Evolutionary conservation across 2,329 filamentous ascomycete species (phyloP), one percentile per base, ranked within the genome.

Genomic region (Ophiostoma sp.): DNA sequence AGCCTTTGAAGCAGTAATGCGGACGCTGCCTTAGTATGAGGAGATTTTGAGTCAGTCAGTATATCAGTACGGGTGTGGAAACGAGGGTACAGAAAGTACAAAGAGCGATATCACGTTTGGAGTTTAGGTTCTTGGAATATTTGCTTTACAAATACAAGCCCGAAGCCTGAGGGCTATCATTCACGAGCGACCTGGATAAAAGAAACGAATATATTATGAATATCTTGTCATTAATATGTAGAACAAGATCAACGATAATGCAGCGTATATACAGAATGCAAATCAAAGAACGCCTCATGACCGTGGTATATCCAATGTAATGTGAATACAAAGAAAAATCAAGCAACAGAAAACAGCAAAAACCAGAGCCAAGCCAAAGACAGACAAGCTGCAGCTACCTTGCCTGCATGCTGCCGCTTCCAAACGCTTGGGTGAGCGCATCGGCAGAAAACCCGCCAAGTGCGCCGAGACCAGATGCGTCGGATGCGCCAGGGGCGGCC

Each of bases 1-100:
- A 69, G 94, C 91, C 36, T 98, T 98, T 83, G 95, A 99, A 79
- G 92, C 90, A 2, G 91, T 95, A 69, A 94, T 97, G 91, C 87
- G 93, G 74, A 77, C 81, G 15, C 79, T 90, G 75, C 85, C 86
- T 54, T 65, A 64, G 35, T 10, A 35, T 54, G 52, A 48, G 23
- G 23, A 57, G 52, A 27, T 7, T 23, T 4, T 13, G 23, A 41
- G 10, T 11, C 39, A 41, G 39, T 8, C 39, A 41, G 39, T 11
- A 41, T 41, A 15, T 15, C 39, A 41, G 39, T 41, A 10, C 15
- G 39, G 10, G 15, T 41, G 44, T 20, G 20, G 17, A 20, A n/a
- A 20, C 8, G 52, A 27, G 13, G 10, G n/a, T 10, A 54, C 13
- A 13, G 5, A 62, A 62, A 33, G 27, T 31, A 62, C 3, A 17